phyloP scores from a whole-genome alignment of 1,284 basidiomycete genomes.

The Microbotryomycetes sp. region DNA sequence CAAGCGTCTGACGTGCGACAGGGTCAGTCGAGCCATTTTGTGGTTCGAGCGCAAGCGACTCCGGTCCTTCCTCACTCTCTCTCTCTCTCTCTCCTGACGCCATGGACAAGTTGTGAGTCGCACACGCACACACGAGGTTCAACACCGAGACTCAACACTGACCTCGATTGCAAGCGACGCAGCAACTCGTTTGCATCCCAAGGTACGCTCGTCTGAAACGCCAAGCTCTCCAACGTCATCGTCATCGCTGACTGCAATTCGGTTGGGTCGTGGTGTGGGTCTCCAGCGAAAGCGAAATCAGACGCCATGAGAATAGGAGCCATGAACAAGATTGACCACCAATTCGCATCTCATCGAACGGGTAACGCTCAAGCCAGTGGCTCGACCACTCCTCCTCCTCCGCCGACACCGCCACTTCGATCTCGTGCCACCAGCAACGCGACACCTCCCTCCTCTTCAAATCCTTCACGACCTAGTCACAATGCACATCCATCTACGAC shows the following conservation, averaged over 20 bases:
- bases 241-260: not conserved
- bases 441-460: not conserved
- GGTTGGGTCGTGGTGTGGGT: too few relatives aligned
- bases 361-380: not conserved
- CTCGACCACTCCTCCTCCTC: not conserved
- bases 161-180: not conserved
- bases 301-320: slow-evolving; percentile 13
- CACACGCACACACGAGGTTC: too few relatives aligned
- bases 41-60: too few relatives aligned
- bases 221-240: not conserved
- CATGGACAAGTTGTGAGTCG: slow-evolving; percentile 21
- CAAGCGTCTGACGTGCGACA: too few relatives aligned
- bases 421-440: not conserved
- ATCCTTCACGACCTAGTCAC: not conserved
- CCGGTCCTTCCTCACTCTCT: not conserved
- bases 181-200: slow-evolving; percentile 17
- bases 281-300: slow-evolving; percentile 16
- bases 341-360: not conserved
- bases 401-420: not conserved
- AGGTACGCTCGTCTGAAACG: slow-evolving; percentile 1
- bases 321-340: slow-evolving; percentile 19
- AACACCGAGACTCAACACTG: too few relatives aligned
- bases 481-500: not conserved
- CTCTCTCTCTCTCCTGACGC: not conserved
- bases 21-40: too few relatives aligned